Conservation (phyloP, 495 filamentous ascomycete genomes). For the Wilcoxina mikolae region DNA sequence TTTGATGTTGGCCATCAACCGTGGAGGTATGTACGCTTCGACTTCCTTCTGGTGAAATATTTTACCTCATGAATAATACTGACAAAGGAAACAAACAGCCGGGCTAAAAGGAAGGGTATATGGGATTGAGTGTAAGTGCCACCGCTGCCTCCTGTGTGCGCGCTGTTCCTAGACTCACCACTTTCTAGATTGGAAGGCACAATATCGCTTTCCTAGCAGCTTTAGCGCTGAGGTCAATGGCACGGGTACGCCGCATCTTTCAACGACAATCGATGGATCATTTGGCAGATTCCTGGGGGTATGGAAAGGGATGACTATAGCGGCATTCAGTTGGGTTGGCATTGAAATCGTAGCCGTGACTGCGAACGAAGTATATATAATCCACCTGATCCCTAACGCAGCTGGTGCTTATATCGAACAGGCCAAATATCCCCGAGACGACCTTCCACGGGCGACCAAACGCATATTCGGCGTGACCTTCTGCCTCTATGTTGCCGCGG, state of each 20-base stretch:
- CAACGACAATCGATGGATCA: neutral
- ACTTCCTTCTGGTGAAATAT: neutral
- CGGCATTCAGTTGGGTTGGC: constrained; percentile 35
- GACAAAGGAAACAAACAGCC: constrained; percentile 4
- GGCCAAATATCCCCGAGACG: constrained; percentile 4
- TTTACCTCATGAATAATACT: neutral
- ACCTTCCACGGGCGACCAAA: constrained; percentile 2
- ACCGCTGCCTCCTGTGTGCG: neutral
- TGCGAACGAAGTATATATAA: constrained; percentile 31
- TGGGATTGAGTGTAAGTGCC: neutral
- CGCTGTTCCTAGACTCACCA: neutral
- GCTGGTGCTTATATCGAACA: too few relatives aligned
- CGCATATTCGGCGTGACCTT: constrained; percentile 44
- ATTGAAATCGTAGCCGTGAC: constrained; percentile 34
- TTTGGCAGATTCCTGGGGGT: neutral
- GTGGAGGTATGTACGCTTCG: constrained; percentile 20
- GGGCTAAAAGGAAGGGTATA: constrained; percentile 12
- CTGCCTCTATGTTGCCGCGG: constrained; percentile 54
- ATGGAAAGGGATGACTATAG: constrained; percentile 32
- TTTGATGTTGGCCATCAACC: constrained; percentile 25
- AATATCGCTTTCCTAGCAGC: constrained; percentile 16
- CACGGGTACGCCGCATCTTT: neutral
- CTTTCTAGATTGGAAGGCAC: constrained; percentile 20
- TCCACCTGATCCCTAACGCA: constrained; percentile 17
- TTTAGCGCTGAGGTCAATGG: neutral